These are phyloP conservation scores for Penicillium waksmanii DNA, from an alignment of 495 filamentous ascomycete species.

Conservation along the genomic window DNA sequence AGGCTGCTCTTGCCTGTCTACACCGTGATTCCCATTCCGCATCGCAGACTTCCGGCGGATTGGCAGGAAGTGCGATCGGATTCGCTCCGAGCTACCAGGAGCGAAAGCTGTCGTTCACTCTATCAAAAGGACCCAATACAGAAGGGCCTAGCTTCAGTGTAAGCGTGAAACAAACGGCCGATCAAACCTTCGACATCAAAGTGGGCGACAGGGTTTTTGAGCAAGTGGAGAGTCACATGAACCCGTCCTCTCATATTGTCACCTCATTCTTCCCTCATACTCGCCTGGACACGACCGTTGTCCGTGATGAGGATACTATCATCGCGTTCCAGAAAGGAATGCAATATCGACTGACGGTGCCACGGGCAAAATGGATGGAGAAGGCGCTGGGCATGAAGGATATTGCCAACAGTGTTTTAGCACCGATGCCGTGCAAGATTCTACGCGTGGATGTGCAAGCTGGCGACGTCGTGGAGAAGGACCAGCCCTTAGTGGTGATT, in stretches of 20 bases:
- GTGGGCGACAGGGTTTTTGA: constrained; percentile 57
- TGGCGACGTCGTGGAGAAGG: constrained; percentile 81
- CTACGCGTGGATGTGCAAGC: constrained; percentile 80
- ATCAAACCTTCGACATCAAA: constrained; percentile 64
- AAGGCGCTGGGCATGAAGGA: constrained; percentile 86
- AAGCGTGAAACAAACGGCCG: constrained; percentile 64
- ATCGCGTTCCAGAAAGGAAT: constrained; percentile 82
- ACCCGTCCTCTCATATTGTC: constrained; percentile 40
- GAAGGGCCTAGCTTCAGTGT: constrained; percentile 60
- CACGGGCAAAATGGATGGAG: constrained; percentile 78
- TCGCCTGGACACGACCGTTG: constrained; percentile 77
- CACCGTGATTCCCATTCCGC: constrained; percentile 38
- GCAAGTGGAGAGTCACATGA: constrained; percentile 47
- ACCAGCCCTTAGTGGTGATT: constrained; percentile 88
- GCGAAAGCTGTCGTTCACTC: constrained; percentile 58
- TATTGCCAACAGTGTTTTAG: constrained; percentile 77
- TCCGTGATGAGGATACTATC: constrained; percentile 70
- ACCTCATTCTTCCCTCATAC: constrained; percentile 73
- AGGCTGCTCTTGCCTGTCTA: constrained; percentile 78
- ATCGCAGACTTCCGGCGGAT: constrained; percentile 22
- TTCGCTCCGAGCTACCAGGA: constrained; percentile 58
- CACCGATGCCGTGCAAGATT: constrained; percentile 96
- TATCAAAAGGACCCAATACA: constrained; percentile 28
- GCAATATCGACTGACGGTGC: constrained; percentile 70
- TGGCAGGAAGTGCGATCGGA: constrained; percentile 46